Base-by-base conservation (phyloP, 1,139 yeast species). In the Protomyces macrosporus region DNA sequence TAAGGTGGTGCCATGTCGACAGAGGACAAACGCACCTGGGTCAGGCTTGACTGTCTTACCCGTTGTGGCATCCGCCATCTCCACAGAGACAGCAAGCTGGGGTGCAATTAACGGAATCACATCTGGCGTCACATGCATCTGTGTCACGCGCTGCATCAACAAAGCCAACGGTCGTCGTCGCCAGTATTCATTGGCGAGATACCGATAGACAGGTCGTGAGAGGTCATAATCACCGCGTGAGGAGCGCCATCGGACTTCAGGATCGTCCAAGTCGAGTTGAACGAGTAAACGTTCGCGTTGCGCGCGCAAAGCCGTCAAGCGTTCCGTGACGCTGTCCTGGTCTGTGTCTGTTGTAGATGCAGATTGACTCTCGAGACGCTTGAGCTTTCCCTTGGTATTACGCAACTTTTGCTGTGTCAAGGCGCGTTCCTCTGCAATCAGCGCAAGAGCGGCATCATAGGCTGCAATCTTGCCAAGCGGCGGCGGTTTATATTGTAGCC, bases 31-130 rank as follows among this genome's bases (percentile, higher is more conserved):
- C 48, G 79, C 78, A 56, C 63, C 65, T 6, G 54, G 60, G 39
- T 63, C 65, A 36, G 59, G 56, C 23, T 36, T 45, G 12, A 58
- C 54, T 1, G 98, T 98, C 10, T 97, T 97, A 51, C 91, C 77
- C 65, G 83, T 81, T 30, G 82, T 78, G 68, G 88, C 88, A 53
- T 87, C 86, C 1, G 83, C 79, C 73, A 93, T 93, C 75, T 84
- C 86, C 57, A 95, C 74, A 62, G 82, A 79, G 7, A 93, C 90
- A 61, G 88, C 89, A 14, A 84, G 95, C 68, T 80, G 77, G 23
- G 98, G 98, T n/a, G 82, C 85, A 65, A 93, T 76, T 0, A 98
- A 90, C 33, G 98, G 95, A 73, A 93, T 74, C 1, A 98, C 90
- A 73, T 93, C 98, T 36, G 98, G 98, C 68, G 95, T 88, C 60